Evolutionary conservation across 768 basidiomycete species (phyloP), one percentile per base, ranked within the genome.

Genomic region (Saitozyma sp.): DNA sequence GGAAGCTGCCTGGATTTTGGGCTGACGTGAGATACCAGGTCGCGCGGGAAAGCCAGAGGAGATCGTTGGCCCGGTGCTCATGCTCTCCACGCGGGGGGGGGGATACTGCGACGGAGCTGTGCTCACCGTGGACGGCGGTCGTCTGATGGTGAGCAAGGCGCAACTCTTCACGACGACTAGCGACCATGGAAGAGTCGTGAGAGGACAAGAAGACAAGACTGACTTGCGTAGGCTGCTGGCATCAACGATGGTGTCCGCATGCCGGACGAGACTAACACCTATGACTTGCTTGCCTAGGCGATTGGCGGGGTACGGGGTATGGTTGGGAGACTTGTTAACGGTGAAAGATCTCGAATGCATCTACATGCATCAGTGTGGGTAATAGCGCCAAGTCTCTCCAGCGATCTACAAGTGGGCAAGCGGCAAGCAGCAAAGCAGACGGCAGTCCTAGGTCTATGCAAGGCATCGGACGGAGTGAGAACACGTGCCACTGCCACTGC

Each of bases 41-140:
- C 73, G 75, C 19, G 67, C 65, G 2, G 77, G 77, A n/a, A 29
- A 63, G n/a, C 72, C 72, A 11, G 67, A 73, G 43, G 77, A 78
- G 62, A 78, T 78, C 54, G 71, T 70, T 39, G 75, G 75, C 14
- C 77, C 77, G 19, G 65, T 68, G 10, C 49, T 78, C 11, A 54
- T 78, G 56, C 67, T 78, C 40, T 55, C 58, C 19, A 67, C 58
- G 50, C 54, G 56, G 17, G 77, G 66, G 0, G 77, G 77, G 17
- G 71, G 66, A 11, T 78, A 74, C 58, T 69, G 70, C 53, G 65
- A 75, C 55, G 67, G 70, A n/a, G 68, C 77, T 1, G n/a, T 62
- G 2, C 49, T 75, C 29, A 65, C 64, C 8, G 71, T 75, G 11
- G 74, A 75, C 50, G 74, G 74, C n/a, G 74, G 74, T 14, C 66